These are phyloP conservation scores for Boletus rubescentipes DNA, from an alignment of 768 basidiomycete genomes.

Conservation along the genomic window DNA sequence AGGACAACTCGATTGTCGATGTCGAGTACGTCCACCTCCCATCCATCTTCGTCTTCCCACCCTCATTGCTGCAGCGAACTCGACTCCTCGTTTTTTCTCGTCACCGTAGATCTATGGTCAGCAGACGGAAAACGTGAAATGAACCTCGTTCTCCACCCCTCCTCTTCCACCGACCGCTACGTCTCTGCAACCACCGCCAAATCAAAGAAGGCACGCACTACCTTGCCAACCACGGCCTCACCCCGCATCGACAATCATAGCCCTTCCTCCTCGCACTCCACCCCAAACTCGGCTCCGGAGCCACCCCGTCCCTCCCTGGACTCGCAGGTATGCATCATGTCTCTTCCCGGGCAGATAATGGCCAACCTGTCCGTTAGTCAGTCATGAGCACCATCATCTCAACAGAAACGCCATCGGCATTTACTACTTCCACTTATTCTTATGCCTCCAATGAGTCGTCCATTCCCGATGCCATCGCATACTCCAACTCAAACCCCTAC, in stretches of 20 bases:
- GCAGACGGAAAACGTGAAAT: slow-evolving; percentile 77
- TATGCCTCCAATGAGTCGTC: slow-evolving; percentile 44
- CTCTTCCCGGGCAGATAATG: background rate
- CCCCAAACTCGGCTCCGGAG: slow-evolving; percentile 48
- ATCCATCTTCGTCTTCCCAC: background rate
- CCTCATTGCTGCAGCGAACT: slow-evolving; percentile 56
- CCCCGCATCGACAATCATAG: slow-evolving; percentile 40
- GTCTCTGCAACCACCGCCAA: slow-evolving; percentile 42
- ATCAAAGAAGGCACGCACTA: slow-evolving; percentile 37
- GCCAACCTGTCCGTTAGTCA: slow-evolving; percentile 18
- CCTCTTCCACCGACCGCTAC: slow-evolving; percentile 67
- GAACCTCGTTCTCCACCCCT: slow-evolving; percentile 88
- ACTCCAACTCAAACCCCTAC: slow-evolving; percentile 43
- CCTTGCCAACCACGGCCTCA: slow-evolving; percentile 35
- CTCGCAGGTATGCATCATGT: slow-evolving; percentile 41
- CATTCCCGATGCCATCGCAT: slow-evolving; percentile 41
- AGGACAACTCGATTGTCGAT: slow-evolving; percentile 66
- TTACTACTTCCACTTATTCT: slow-evolving; percentile 42
- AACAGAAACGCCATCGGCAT: slow-evolving; percentile 35
- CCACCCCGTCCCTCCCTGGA: slow-evolving; percentile 32
- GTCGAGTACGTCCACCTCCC: slow-evolving; percentile 59
- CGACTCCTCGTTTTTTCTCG: slow-evolving; percentile 84
- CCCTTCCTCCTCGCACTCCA: slow-evolving; percentile 46
- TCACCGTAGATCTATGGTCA: slow-evolving; percentile 93
- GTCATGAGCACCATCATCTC: slow-evolving; percentile 42